A percentile compares a stretch with the other conserved stretches of the same genome.
phyloP scores from a whole-genome alignment of 129 eudicot species.

The Daucus carota region DH1_v3.0 NC_030387.2:37916001-37916500 shows the following conservation, averaged over 20 bases:
- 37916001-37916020: no score
- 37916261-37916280: conserved; percentile 72
- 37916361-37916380: conserved; percentile 38
- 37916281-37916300: conserved; percentile 60
- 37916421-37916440: conserved; percentile 61
- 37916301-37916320: conserved; percentile 75
- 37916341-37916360: conserved; percentile 42
- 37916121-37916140: conserved; percentile 61
- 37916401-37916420: conserved; percentile 87
- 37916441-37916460: not conserved
- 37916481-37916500: not conserved
- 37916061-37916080: no score
- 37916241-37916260: conserved; percentile 11
- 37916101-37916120: conserved; percentile 35
- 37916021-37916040: no score
- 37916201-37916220: conserved; percentile 7
- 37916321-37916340: conserved; percentile 48
- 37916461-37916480: not conserved
- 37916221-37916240: not conserved
- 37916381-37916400: conserved; percentile 45
- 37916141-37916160: conserved; percentile 17
- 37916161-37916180: not conserved
- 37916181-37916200: conserved; percentile 10
- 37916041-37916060: no score
- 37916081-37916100: no score